These are phyloP conservation scores for Pseudogymnoascus sp. DNA, from an alignment of 2,329 filamentous ascomycete genomes.

Conservation along the genomic window DNA sequence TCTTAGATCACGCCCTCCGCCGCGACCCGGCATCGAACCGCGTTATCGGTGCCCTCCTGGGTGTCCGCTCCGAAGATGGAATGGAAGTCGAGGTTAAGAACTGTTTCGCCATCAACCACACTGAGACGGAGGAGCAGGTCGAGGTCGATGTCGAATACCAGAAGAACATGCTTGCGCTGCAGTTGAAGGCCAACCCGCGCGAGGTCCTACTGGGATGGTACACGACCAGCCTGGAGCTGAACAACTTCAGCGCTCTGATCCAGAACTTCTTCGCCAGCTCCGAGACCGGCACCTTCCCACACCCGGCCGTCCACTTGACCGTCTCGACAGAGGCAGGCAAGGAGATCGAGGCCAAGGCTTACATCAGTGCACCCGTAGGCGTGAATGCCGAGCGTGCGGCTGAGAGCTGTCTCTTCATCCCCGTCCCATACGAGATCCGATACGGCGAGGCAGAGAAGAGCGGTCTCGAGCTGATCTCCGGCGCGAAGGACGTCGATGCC, in stretches of 20 bases:
- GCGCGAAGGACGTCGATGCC: conserved; percentile 71
- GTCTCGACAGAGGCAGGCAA: conserved; percentile 83
- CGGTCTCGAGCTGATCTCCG: conserved; percentile 74
- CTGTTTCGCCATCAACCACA: conserved; percentile 96
- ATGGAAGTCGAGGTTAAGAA: conserved; percentile 93
- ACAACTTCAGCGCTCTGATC: conserved; percentile 96
- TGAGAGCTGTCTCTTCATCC: conserved; percentile 95
- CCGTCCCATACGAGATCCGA: conserved; percentile 88
- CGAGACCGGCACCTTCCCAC: conserved; percentile 92
- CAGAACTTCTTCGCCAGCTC: conserved; percentile 99
- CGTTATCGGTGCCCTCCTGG: conserved; percentile 93
- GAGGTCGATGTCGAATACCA: conserved; percentile 99
- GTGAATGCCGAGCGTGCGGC: conserved; percentile 91
- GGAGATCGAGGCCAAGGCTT: conserved; percentile 83
- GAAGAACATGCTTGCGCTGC: conserved; percentile 95
- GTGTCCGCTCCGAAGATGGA: conserved; percentile 90
- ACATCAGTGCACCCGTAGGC: conserved; percentile 91
- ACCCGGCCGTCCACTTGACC: conserved; percentile 95
- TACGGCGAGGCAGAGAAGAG: conserved; percentile 75
- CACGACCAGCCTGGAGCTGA: conserved; percentile 91
- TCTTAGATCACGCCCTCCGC: conserved; percentile 90
- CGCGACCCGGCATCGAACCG: conserved; percentile 81
- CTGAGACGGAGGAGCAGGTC: conserved; percentile 96
- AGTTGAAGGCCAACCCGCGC: conserved; percentile 87
- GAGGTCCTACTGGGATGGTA: conserved; percentile 97